phyloP scores from a whole-genome alignment of 331 rosid species.

The Rhamnella rubrinervis region DNA sequence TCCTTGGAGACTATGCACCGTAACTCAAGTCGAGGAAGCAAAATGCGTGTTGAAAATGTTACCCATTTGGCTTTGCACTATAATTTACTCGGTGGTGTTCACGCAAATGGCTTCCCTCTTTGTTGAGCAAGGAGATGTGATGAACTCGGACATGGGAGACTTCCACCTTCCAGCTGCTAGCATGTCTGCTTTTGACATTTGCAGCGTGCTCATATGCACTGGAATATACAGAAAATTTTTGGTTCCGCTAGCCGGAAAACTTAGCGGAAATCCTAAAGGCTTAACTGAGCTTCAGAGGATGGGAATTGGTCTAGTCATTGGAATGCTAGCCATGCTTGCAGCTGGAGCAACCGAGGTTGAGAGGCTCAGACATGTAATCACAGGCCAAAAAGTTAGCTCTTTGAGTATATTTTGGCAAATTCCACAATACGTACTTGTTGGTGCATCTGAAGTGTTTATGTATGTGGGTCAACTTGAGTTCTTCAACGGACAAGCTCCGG shows the following conservation, averaged over 20 bases:
- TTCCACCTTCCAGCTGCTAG: conserved; percentile 84
- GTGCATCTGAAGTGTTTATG: conserved; percentile 89
- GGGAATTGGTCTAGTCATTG: conserved; percentile 76
- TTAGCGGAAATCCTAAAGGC: conserved; percentile 65
- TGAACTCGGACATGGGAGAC: conserved; percentile 48
- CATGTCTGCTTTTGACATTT: conserved; percentile 80
- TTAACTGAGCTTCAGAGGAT: conserved; percentile 70
- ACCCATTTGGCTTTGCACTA: conserved; percentile 88
- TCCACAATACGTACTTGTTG: conserved; percentile 77
- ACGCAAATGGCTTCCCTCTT: conserved; percentile 93
- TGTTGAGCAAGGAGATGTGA: conserved; percentile 79
- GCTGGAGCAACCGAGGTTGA: conserved; percentile 66
- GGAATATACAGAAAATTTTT: conserved; percentile 54
- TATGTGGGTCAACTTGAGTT: conserved; percentile 85
- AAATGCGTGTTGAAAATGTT: conserved; percentile 74
- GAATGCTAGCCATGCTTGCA: conserved; percentile 68
- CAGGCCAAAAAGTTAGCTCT: conserved; percentile 49
- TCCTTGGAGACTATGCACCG: conserved; percentile 86
- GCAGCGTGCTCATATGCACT: conserved; percentile 67
- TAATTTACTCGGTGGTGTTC: conserved; percentile 71
- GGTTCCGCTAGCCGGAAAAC: conserved; percentile 50
- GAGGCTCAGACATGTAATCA: conserved; percentile 43
- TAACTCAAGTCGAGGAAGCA: conserved; percentile 89
- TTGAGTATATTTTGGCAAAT: conserved; percentile 68
- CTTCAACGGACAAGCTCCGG: conserved; percentile 80